Percentiles rank a stretch among this genome's conserved stretches.
These are phyloP conservation scores for Macaranga tanarius DNA, from an alignment of 441 rosid genomes.

Conservation along the genomic window DNA sequence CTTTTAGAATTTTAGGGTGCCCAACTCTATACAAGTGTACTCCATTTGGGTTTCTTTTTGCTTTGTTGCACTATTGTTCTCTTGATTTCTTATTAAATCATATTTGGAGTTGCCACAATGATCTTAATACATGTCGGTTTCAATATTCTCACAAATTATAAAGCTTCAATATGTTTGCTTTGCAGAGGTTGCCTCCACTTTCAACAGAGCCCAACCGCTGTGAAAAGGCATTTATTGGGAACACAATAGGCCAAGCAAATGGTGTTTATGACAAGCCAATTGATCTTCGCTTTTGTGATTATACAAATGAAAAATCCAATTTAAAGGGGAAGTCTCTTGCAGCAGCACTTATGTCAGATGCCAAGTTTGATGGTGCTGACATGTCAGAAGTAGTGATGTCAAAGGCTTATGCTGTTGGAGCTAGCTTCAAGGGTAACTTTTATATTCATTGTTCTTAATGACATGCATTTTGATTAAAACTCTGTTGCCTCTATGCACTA, in stretches of 20 bases:
- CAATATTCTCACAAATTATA: background rate
- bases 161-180: conserved; percentile 21
- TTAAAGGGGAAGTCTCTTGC: conserved; percentile 91
- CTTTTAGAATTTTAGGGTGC: background rate
- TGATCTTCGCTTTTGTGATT: conserved; percentile 87
- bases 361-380: conserved; percentile 96
- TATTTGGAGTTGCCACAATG: too few species aligned
- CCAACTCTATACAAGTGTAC: background rate
- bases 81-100: too few species aligned
- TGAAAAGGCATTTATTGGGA: conserved; percentile 81
- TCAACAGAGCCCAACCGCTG: conserved; percentile 84
- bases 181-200: conserved; percentile 88
- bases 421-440: conserved; percentile 84
- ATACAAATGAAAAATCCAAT: conserved; percentile 73
- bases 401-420: conserved; percentile 91
- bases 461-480: background rate
- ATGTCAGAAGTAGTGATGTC: conserved; percentile 97
- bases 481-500: background rate
- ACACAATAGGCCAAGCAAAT: conserved; percentile 93
- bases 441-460: too few species aligned
- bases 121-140: too few species aligned
- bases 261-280: conserved; percentile 95
- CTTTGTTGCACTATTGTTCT: background rate
- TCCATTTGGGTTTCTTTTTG: background rate
- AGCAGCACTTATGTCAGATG: conserved; percentile 88